Evolutionary conservation across 2,329 filamentous ascomycete species (phyloP).

Genomic region (Fusarium sp.): DNA sequence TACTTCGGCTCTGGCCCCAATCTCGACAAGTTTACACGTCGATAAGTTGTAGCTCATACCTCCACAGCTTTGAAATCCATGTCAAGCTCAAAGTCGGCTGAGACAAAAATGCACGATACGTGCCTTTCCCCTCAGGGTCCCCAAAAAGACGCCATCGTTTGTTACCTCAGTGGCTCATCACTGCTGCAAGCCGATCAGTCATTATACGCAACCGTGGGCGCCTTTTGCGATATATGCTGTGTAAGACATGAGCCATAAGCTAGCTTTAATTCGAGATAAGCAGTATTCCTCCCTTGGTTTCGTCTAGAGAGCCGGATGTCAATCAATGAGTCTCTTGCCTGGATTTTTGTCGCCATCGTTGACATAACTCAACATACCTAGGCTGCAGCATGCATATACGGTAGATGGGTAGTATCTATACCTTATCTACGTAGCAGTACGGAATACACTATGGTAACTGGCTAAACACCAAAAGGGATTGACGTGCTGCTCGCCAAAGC

Average conservation of each 20-base stretch:
- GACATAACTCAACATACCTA: neutral
- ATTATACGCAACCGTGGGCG: constrained; percentile 17
- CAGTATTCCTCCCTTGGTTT: constrained; percentile 24
- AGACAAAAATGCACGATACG: constrained; percentile 10
- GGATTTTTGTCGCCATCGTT: constrained; percentile 17
- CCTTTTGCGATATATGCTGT: constrained; percentile 6
- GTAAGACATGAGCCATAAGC: constrained; percentile 23
- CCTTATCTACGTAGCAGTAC: constrained; percentile 16
- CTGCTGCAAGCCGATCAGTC: constrained; percentile 28
- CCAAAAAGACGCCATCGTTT: constrained; percentile 20
- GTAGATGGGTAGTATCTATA: constrained; percentile 20
- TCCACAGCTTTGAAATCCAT: constrained; percentile 1
- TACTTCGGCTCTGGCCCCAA: neutral
- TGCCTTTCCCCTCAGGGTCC: constrained; percentile 26
- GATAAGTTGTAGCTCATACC: neutral
- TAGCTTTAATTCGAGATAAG: constrained; percentile 9
- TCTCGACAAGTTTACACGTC: neutral
- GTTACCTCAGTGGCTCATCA: constrained; percentile 8
- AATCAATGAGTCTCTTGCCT: constrained; percentile 10
- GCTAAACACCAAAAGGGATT: constrained; percentile 21
- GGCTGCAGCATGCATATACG: constrained; percentile 25
- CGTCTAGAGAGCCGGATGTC: constrained; percentile 1
- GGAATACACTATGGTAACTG: neutral
- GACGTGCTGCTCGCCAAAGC: constrained; percentile 17
- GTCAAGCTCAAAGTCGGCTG: constrained; percentile 3